Evolutionary conservation across 2,329 filamentous ascomycete species (phyloP).

Genomic region (Plenodomus lindquistii): DNA sequence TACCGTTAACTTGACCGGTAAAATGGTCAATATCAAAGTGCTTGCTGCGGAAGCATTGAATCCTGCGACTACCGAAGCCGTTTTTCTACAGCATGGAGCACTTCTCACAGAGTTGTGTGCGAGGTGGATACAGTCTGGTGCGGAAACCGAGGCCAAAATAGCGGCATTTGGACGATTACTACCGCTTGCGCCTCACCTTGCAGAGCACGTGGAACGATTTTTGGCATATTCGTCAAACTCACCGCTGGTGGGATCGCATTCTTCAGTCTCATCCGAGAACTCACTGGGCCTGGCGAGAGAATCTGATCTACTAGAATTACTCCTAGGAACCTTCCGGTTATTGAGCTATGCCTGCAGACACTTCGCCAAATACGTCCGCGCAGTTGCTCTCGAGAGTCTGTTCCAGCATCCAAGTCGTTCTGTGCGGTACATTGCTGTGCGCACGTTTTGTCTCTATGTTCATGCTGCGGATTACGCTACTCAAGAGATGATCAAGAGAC

Average conservation of each 20-base stretch:
- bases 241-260: slow-evolving; percentile 22
- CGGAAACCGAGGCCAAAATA: slow-evolving; percentile 50
- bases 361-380: slow-evolving; percentile 68
- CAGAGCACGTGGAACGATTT: slow-evolving; percentile 67
- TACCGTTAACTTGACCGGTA: slow-evolving; percentile 18
- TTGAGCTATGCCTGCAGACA: slow-evolving; percentile 73
- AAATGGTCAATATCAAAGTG: slow-evolving; percentile 31
- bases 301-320: slow-evolving; percentile 46
- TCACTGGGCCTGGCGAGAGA: slow-evolving; percentile 1
- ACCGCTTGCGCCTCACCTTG: slow-evolving; percentile 79
- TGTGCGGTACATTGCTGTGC: slow-evolving; percentile 79
- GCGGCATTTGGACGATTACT: slow-evolving; percentile 78
- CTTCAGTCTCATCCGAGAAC: background rate
- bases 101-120: slow-evolving; percentile 83
- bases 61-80: slow-evolving; percentile 68
- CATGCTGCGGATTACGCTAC: slow-evolving; percentile 78
- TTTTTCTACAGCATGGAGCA: slow-evolving; percentile 75
- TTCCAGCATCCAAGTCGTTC: slow-evolving; percentile 62
- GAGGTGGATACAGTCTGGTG: slow-evolving; percentile 66
- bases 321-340: slow-evolving; percentile 77
- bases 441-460: slow-evolving; percentile 78
- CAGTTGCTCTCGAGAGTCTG: slow-evolving; percentile 68
- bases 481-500: slow-evolving; percentile 69
- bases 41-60: slow-evolving; percentile 55
- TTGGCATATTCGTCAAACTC: slow-evolving; percentile 37